Evolutionary conservation across 1,284 basidiomycete genomes (phyloP).

Genomic region (Gomphus bonarii): DNA sequence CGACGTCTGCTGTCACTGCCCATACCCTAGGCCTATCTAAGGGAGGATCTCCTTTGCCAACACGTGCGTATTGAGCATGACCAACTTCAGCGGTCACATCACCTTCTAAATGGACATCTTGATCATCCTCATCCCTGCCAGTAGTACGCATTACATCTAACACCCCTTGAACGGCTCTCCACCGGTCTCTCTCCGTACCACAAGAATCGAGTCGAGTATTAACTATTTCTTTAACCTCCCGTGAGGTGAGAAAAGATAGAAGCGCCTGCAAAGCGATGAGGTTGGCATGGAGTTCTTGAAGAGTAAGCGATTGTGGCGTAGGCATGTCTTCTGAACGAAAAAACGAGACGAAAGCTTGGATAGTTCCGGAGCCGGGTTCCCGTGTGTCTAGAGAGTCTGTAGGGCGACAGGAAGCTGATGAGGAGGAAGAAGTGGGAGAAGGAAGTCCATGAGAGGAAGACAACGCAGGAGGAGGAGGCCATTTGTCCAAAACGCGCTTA

Average conservation of each 20-base stretch:
- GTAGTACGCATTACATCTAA: slow-evolving; percentile 4
- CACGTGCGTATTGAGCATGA: neutral
- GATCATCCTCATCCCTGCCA: neutral
- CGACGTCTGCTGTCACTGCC: neutral
- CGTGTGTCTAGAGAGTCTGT: neutral
- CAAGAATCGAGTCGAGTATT: neutral
- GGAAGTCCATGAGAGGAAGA: neutral
- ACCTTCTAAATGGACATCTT: neutral
- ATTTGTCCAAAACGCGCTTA: neutral
- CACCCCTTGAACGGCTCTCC: slow-evolving; percentile 1
- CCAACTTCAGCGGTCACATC: neutral
- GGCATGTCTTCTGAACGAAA: neutral
- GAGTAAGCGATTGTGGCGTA: neutral
- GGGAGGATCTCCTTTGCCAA: neutral
- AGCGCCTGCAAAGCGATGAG: slow-evolving; percentile 1
- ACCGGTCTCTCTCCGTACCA: neutral
- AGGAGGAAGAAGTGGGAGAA: neutral
- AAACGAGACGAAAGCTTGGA: slow-evolving; percentile 4
- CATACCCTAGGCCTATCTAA: neutral
- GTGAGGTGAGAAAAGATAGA: neutral
- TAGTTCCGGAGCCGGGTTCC: neutral
- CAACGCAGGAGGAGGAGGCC: neutral
- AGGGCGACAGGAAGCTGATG: neutral
- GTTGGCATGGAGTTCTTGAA: slow-evolving; percentile 4
- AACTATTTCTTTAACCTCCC: neutral